Percentiles rank a stretch among this genome's conserved stretches.
Conservation (phyloP, 176 grass and related monocot species). For the Aegilops speltoides region DNA sequence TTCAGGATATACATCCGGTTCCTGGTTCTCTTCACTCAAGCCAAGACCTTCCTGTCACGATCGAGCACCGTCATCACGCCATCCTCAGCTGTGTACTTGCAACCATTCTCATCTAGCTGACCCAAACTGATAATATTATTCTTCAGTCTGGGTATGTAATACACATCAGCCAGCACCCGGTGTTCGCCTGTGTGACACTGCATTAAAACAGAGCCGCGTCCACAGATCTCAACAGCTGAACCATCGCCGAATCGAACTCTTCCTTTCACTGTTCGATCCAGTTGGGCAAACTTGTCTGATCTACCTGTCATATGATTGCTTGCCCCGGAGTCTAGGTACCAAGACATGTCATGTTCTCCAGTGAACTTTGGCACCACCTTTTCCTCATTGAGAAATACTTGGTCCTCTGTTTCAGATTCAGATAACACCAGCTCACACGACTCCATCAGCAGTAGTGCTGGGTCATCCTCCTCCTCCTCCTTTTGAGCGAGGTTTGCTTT, state of each 20-base stretch:
- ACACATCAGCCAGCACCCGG: background rate
- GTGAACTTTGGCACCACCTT: background rate
- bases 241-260: background rate
- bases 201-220: too few species aligned
- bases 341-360: too few species aligned
- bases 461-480: background rate
- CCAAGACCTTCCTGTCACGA: background rate
- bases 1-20: background rate
- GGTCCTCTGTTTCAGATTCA: background rate
- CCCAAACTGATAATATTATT: background rate
- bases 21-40: background rate
- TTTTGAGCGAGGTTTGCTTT: background rate
- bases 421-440: background rate
- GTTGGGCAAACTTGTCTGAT: background rate
- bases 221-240: too few species aligned
- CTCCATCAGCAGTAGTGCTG: background rate
- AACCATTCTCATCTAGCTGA: background rate
- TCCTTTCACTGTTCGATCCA: background rate
- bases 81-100: background rate
- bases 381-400: background rate
- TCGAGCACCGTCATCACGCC: background rate
- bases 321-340: background rate
- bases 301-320: background rate
- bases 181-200: background rate
- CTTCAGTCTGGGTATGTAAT: background rate